Evolutionary conservation across 768 basidiomycete species (phyloP).

Genomic region (Steccherinum ochraceum): DNA sequence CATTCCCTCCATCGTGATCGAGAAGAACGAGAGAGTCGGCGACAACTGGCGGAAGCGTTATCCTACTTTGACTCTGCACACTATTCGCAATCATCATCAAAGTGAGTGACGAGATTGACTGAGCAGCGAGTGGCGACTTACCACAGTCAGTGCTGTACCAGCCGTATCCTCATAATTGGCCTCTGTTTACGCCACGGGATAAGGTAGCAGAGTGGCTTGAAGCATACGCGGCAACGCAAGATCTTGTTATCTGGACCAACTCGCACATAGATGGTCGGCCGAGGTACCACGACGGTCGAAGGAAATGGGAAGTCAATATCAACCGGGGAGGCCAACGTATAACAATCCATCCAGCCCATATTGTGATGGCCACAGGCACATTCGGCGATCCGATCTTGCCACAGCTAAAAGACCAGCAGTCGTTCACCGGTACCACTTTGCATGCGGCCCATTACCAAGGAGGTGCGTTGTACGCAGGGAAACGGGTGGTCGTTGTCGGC

Average conservation of each 20-base stretch:
- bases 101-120: no score
- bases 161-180: conserved; percentile 30
- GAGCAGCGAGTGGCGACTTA: no score
- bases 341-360: conserved; percentile 28
- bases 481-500: conserved; percentile 31
- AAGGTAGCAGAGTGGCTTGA: conserved; percentile 38
- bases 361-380: conserved; percentile 31
- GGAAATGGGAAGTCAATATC: conserved; percentile 27
- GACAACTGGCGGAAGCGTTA: conserved; percentile 40
- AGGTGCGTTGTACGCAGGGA: conserved; percentile 22
- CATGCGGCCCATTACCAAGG: conserved; percentile 27
- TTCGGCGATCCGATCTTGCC: conserved; percentile 29
- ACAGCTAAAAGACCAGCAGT: conserved; percentile 12
- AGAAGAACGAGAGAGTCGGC: conserved; percentile 28
- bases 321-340: conserved; percentile 20
- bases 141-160: conserved; percentile 29
- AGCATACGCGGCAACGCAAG: conserved; percentile 29
- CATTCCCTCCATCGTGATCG: conserved; percentile 32
- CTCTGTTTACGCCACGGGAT: conserved; percentile 30
- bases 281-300: conserved; percentile 23
- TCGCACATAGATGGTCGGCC: conserved; percentile 24
- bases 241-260: conserved; percentile 35
- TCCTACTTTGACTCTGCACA: conserved; percentile 35
- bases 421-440: conserved; percentile 25
- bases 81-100: conserved; percentile 20